phyloP scores from a whole-genome alignment of 2,329 filamentous ascomycete species.

The Aspergillus caelatus region DNA sequence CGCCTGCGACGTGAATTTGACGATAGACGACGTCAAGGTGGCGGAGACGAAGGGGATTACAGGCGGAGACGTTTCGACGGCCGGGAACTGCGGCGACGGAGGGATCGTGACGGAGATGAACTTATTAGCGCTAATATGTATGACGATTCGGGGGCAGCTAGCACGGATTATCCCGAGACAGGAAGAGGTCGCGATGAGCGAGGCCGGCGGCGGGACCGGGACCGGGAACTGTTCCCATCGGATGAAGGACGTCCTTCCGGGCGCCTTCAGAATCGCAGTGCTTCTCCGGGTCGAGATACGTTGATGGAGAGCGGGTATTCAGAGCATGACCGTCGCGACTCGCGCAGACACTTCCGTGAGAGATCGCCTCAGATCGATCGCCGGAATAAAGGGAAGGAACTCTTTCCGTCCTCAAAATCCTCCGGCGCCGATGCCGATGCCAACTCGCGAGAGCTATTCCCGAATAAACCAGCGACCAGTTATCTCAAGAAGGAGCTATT shows the following conservation, averaged over 20 bases:
- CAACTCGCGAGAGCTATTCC: constrained; percentile 52
- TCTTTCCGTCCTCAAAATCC: constrained; percentile 55
- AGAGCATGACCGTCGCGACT: constrained; percentile 41
- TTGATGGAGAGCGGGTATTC: constrained; percentile 43
- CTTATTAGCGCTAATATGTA: constrained; percentile 79
- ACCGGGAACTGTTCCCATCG: constrained; percentile 44
- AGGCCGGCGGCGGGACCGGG: constrained; percentile 30
- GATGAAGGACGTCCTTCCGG: constrained; percentile 40
- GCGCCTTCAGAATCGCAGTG: constrained; percentile 61
- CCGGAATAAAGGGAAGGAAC: constrained; percentile 54
- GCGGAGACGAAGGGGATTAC: constrained; percentile 47
- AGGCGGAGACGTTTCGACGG: constrained; percentile 63
- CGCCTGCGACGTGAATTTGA: constrained; percentile 59
- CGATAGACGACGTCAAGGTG: constrained; percentile 47
- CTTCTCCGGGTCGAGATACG: constrained; percentile 60
- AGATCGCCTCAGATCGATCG: constrained; percentile 42
- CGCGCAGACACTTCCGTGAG: constrained; percentile 44
- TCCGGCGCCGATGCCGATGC: constrained; percentile 29
- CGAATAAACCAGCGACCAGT: constrained; percentile 43
- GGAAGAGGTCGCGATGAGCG: constrained; percentile 33
- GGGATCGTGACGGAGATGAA: constrained; percentile 54
- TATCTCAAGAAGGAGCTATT: constrained; percentile 63
- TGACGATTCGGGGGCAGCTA: constrained; percentile 63
- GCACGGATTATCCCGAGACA: constrained; percentile 31
- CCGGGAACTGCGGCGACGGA: constrained; percentile 52